These are phyloP conservation scores for Galerina marginata DNA, from an alignment of 768 basidiomycete genomes.

Conservation along the genomic window DNA sequence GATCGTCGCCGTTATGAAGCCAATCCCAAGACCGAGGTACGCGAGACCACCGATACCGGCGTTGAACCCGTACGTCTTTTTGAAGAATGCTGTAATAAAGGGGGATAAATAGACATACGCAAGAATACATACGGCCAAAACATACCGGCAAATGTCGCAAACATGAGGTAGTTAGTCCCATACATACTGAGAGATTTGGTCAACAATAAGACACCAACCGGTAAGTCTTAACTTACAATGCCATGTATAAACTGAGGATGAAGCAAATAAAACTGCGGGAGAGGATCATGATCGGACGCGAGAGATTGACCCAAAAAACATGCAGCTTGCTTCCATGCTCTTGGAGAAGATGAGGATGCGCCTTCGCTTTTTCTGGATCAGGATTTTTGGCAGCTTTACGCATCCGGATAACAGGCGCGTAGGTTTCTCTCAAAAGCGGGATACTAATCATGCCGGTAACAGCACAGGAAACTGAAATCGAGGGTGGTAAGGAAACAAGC, in stretches of 20 bases:
- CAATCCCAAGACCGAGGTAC: conserved; percentile 60
- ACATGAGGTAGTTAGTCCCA: conserved; percentile 77
- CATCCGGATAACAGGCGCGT: conserved; percentile 69
- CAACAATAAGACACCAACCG: neutral
- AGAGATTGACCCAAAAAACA: conserved; percentile 65
- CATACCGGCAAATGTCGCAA: conserved; percentile 70
- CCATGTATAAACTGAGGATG: conserved; percentile 70
- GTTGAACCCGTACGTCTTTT: conserved; percentile 53
- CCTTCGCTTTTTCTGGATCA: conserved; percentile 49
- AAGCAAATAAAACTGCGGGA: conserved; percentile 71
- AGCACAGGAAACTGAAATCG: conserved; percentile 42
- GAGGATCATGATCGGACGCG: conserved; percentile 63
- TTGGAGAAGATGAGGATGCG: conserved; percentile 34
- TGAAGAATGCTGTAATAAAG: conserved; percentile 48
- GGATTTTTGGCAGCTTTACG: conserved; percentile 42
- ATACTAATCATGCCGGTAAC: conserved; percentile 54
- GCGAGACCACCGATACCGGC: conserved; percentile 61
- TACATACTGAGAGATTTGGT: conserved; percentile 46
- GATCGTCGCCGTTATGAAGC: conserved; percentile 54
- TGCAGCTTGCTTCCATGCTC: conserved; percentile 38
- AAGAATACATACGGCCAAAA: neutral
- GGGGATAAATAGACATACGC: neutral
- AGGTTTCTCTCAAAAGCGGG: conserved; percentile 75
- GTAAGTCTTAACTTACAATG: conserved; percentile 56
- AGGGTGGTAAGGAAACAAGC: neutral